Evolutionary conservation across 2,329 filamentous ascomycete genomes (phyloP).

Genomic region (Scedosporium apiospermum): DNA sequence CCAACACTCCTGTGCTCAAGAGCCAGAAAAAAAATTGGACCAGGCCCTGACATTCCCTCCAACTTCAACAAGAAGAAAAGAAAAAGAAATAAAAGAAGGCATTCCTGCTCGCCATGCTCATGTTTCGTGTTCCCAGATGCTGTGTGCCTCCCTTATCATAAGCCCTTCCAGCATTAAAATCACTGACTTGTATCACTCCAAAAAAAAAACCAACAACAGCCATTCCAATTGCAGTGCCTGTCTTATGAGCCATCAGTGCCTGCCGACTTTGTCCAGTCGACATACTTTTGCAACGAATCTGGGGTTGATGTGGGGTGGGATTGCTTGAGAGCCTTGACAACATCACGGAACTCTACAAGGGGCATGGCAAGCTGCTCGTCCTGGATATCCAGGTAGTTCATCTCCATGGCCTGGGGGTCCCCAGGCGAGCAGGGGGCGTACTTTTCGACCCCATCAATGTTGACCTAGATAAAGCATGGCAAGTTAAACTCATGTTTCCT

Average conservation of each 20-base stretch:
- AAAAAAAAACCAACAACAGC: conserved; percentile 11
- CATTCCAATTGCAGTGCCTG: neutral
- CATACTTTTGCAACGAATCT: conserved; percentile 73
- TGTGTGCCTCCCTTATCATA: too few relatives aligned
- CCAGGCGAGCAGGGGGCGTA: conserved; percentile 91
- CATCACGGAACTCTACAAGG: conserved; percentile 79
- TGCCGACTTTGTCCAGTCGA: conserved; percentile 94
- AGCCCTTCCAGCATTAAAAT: too few relatives aligned
- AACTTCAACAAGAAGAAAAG: conserved; percentile 7
- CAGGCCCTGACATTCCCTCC: neutral
- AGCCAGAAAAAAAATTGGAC: neutral
- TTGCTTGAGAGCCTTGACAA: conserved; percentile 81
- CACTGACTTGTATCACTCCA: conserved; percentile 8
- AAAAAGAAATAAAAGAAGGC: conserved; percentile 7
- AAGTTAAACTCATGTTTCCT: conserved; percentile 9
- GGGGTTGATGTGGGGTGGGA: conserved; percentile 83
- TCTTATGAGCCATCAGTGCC: conserved; percentile 69
- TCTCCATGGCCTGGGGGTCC: conserved; percentile 75
- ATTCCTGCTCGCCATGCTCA: too few relatives aligned
- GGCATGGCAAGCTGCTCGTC: conserved; percentile 81
- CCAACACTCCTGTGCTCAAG: neutral
- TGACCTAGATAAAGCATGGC: conserved; percentile 42
- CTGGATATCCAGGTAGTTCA: conserved; percentile 85
- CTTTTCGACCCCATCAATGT: conserved; percentile 56
- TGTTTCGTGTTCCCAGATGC: too few relatives aligned